Evolutionary conservation across 140 eudicot species (phyloP).

Genomic region (Stevia rebaudiana): DNA sequence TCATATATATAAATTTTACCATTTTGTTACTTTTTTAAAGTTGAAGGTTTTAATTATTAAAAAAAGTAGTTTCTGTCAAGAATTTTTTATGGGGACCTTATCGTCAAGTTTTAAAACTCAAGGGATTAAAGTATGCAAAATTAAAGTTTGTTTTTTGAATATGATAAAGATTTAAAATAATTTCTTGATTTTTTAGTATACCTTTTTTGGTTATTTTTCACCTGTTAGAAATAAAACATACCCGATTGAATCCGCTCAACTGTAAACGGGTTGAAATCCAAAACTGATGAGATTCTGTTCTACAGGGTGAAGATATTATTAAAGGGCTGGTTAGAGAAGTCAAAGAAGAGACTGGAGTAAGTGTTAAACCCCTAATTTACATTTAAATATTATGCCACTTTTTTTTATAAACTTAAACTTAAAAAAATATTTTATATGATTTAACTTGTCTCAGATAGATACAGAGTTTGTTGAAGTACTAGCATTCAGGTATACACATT

Average conservation of each 20-base stretch:
- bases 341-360: slow-evolving; percentile 93
- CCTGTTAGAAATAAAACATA: background rate
- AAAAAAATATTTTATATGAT: slow-evolving; percentile 5
- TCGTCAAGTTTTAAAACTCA: background rate
- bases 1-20: background rate
- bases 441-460: slow-evolving; percentile 48
- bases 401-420: background rate
- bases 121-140: background rate
- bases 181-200: too few relatives aligned
- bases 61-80: background rate
- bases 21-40: background rate
- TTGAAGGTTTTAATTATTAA: background rate
- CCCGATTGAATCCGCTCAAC: background rate
- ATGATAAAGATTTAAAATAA: background rate
- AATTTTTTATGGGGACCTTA: background rate
- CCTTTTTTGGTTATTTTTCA: background rate
- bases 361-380: slow-evolving; percentile 19
- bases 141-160: background rate
- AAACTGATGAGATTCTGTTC: slow-evolving; percentile 19
- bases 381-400: background rate
- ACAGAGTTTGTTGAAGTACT: slow-evolving; percentile 65
- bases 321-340: slow-evolving; percentile 68
- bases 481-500: slow-evolving; percentile 63
- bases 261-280: background rate
- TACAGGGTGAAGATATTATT: slow-evolving; percentile 73